These are phyloP conservation scores for Antitrichia curtipendula DNA, from an alignment of 225 moss, liverwort and hornwort genomes.

Conservation along the genomic window DNA sequence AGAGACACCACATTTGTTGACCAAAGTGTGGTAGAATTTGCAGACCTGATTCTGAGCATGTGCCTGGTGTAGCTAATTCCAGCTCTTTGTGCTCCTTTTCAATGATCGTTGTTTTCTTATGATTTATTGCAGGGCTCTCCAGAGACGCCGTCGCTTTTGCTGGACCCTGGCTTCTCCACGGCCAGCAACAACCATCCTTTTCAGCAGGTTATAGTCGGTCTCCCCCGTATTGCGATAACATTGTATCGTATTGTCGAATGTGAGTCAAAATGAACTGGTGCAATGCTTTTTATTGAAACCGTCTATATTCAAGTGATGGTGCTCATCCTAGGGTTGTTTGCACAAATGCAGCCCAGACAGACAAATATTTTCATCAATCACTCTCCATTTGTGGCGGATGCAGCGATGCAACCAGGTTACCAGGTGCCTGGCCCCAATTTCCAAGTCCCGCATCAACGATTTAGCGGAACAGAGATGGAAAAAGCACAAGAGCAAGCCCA, in stretches of 20 bases:
- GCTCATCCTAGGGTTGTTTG: not conserved
- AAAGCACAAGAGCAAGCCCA: not conserved
- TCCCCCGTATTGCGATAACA: not conserved
- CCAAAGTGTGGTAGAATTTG: not conserved
- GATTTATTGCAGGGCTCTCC: slow-evolving; percentile 4
- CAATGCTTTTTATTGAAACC: not conserved
- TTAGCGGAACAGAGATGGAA: not conserved
- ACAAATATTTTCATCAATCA: not conserved
- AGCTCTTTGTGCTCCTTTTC: not conserved
- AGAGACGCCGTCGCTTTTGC: not conserved
- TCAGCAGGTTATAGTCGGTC: slow-evolving; percentile 1
- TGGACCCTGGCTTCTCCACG: not conserved
- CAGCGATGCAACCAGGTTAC: not conserved
- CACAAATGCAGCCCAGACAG: not conserved
- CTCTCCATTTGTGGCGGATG: not conserved
- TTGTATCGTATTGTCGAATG: not conserved
- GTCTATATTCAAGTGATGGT: not conserved
- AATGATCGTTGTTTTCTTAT: not conserved
- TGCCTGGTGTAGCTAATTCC: not conserved
- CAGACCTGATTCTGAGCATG: not conserved
- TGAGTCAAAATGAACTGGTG: not conserved
- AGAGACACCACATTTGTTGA: not conserved
- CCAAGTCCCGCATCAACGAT: not conserved
- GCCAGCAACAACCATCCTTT: not conserved
- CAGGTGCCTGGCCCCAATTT: not conserved